A percentile compares a stretch with the other conserved stretches of the same genome.
These are phyloP conservation scores for Exsudoporus frostii DNA, from an alignment of 768 basidiomycete genomes.

Conservation along the genomic window DNA sequence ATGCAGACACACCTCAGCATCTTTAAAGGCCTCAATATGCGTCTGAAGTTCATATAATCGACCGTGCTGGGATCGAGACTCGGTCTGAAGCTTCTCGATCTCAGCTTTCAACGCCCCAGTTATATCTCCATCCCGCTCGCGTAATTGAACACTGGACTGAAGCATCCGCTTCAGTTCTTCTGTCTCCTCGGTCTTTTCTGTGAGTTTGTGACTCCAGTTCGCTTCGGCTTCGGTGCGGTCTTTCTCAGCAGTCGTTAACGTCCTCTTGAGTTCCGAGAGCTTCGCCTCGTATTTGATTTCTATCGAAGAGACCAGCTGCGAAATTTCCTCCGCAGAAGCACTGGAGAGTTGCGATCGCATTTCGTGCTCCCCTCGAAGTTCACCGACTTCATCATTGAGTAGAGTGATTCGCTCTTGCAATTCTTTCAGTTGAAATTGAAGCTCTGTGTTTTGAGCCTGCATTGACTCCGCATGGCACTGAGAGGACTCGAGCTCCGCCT, in stretches of 20 bases:
- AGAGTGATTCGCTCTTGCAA: slow-evolving; percentile 66
- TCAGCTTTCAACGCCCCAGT: slow-evolving; percentile 50
- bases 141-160: slow-evolving; percentile 53
- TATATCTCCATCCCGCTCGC: slow-evolving; percentile 56
- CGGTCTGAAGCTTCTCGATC: slow-evolving; percentile 49
- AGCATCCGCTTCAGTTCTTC: slow-evolving; percentile 66
- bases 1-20: slow-evolving; percentile 56
- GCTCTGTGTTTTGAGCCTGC: slow-evolving; percentile 76
- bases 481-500: slow-evolving; percentile 86
- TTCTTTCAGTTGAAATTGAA: slow-evolving; percentile 85
- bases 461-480: slow-evolving; percentile 72
- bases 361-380: slow-evolving; percentile 59
- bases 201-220: slow-evolving; percentile 83
- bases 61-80: slow-evolving; percentile 45
- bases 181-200: slow-evolving; percentile 72
- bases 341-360: slow-evolving; percentile 40
- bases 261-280: slow-evolving; percentile 66
- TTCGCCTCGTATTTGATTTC: slow-evolving; percentile 77
- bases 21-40: slow-evolving; percentile 47
- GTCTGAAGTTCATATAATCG: slow-evolving; percentile 55
- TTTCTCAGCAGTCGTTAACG: slow-evolving; percentile 63
- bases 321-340: slow-evolving; percentile 58
- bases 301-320: slow-evolving; percentile 67
- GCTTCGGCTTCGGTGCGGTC: slow-evolving; percentile 87
- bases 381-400: slow-evolving; percentile 67